phyloP scores from a whole-genome alignment of 2,329 filamentous ascomycete genomes.

The Ascochyta rabiei region DNA sequence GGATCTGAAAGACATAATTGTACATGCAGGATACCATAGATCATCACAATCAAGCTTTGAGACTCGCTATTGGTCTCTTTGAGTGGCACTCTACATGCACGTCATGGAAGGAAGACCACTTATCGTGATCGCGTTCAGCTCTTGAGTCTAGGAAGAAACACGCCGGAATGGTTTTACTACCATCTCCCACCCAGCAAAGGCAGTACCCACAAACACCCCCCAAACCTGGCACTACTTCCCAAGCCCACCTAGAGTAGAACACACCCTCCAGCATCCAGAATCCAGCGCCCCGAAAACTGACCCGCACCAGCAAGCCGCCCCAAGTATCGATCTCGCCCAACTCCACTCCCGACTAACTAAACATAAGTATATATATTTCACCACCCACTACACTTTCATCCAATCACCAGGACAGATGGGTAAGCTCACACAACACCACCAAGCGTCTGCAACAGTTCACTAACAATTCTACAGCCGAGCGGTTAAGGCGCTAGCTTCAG shows the following conservation, averaged over 20 bases:
- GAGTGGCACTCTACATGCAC: background rate
- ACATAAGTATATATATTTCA: background rate
- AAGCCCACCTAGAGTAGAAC: too few relatives aligned
- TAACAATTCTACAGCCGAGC: constrained; percentile 5
- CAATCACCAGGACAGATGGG: background rate
- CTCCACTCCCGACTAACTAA: background rate
- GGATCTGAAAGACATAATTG: background rate
- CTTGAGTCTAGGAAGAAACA: too few relatives aligned
- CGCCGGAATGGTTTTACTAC: too few relatives aligned
- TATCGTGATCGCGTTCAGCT: too few relatives aligned
- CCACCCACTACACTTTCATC: background rate
- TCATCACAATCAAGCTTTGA: background rate
- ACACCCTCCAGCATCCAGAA: too few relatives aligned
- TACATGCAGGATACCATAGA: background rate
- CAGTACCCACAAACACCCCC: too few relatives aligned
- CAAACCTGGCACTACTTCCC: too few relatives aligned
- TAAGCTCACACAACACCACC: background rate
- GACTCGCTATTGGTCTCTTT: background rate
- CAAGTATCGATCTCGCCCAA: too few relatives aligned
- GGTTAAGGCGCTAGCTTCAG: constrained; percentile 39
- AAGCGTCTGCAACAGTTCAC: background rate
- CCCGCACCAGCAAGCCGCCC: too few relatives aligned
- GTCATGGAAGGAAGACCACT: too few relatives aligned
- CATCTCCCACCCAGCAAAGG: too few relatives aligned
- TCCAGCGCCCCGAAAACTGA: too few relatives aligned